Percentiles rank a stretch among this genome's conserved stretches.
Conservation (phyloP, 2,329 filamentous ascomycete species). For the Colletotrichum chrysophilum region DNA sequence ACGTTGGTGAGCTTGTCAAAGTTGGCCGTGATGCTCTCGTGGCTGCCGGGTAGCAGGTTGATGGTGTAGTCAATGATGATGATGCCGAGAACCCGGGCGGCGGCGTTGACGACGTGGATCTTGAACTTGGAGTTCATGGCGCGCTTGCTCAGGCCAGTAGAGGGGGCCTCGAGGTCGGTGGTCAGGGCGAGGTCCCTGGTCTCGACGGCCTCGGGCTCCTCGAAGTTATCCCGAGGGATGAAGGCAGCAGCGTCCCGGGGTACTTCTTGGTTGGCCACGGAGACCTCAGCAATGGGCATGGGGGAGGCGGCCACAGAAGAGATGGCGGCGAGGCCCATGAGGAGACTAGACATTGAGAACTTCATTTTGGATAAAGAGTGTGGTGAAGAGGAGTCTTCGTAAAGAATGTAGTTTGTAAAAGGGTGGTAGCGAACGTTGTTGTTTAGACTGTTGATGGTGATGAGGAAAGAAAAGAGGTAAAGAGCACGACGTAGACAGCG, state of each 20-base stretch:
- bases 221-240: accelerated
- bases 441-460: not conserved
- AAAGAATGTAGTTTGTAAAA: not conserved
- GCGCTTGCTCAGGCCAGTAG: not conserved
- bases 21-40: not conserved
- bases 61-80: not conserved
- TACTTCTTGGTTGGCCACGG: accelerated
- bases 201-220: not conserved
- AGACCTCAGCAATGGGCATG: not conserved
- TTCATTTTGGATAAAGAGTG: not conserved
- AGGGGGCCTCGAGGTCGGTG: not conserved
- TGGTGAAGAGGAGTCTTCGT: not conserved
- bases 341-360: not conserved
- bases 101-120: not conserved
- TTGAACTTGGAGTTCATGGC: not conserved
- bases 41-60: not conserved
- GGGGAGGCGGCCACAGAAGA: not conserved
- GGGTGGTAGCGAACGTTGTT: not conserved
- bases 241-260: not conserved
- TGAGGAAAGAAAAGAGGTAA: accelerated
- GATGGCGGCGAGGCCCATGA: not conserved
- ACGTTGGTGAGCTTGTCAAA: not conserved
- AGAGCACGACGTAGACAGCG: not conserved
- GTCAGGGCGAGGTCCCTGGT: not conserved
- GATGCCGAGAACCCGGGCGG: not conserved